Percentiles rank a stretch among this genome's conserved stretches.
phyloP scores from a whole-genome alignment of 2,329 filamentous ascomycete species.

The Hypoxylon sp. region DNA sequence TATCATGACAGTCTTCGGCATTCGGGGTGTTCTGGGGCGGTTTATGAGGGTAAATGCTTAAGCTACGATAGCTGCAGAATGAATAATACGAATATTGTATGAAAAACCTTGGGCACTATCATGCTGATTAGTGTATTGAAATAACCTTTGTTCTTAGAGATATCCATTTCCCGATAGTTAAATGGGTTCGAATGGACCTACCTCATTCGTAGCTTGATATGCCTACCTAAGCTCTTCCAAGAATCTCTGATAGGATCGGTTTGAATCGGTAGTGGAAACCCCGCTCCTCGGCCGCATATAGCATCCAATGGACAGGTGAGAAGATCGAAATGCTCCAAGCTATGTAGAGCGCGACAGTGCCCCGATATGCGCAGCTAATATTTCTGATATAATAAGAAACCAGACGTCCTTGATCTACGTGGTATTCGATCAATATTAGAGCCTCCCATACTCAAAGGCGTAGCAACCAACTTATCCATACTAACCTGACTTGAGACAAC shows the following conservation, averaged over 20 bases:
- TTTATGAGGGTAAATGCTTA: neutral
- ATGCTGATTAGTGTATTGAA: neutral
- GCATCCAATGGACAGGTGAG: neutral
- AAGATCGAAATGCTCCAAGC: neutral
- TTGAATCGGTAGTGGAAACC: neutral
- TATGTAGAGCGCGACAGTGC: neutral
- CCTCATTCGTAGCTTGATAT: too few relatives aligned
- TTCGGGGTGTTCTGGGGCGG: neutral
- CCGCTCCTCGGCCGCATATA: neutral
- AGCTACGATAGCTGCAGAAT: slow-evolving; percentile 9
- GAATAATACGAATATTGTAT: neutral
- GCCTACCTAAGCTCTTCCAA: too few relatives aligned
- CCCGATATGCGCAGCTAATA: neutral
- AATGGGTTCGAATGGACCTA: neutral
- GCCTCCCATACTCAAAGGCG: neutral
- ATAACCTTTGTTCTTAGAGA: neutral
- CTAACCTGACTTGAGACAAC: neutral
- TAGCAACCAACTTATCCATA: slow-evolving; percentile 8
- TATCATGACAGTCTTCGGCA: neutral
- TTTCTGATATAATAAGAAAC: neutral
- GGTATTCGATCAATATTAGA: neutral
- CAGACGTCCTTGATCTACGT: neutral
- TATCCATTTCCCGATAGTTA: neutral
- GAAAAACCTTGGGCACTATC: neutral
- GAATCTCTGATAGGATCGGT: neutral